Evolutionary conservation across 371 early-diverging fungal genomes (phyloP).

Genomic region (Zychaea mexicana): DNA sequence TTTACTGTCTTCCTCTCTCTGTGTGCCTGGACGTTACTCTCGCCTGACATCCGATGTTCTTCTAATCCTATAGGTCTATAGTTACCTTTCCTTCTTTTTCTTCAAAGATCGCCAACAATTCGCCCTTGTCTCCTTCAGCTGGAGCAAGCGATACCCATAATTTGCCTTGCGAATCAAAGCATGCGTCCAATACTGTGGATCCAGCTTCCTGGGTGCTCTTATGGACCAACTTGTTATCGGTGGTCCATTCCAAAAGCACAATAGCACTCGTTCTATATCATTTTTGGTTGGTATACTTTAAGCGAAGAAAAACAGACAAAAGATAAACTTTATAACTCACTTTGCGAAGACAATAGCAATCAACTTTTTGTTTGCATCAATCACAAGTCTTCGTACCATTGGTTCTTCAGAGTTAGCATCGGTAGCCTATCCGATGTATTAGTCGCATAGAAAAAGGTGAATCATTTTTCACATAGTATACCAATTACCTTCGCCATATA

Average conservation of each 20-base stretch:
- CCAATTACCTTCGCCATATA: conserved; percentile 38
- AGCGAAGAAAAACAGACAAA: background rate
- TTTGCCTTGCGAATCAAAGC: conserved; percentile 29
- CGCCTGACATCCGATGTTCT: no score
- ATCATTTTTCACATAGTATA: background rate
- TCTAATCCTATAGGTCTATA: no score
- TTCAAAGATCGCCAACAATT: conserved; percentile 19
- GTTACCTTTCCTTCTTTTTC: conserved; percentile 19
- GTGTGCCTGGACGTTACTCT: no score
- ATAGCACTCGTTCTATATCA: conserved; percentile 31
- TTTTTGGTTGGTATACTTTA: no score
- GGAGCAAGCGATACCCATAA: conserved; percentile 40
- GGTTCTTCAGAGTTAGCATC: conserved; percentile 48
- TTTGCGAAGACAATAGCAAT: conserved; percentile 45
- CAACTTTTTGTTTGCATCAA: conserved; percentile 20
- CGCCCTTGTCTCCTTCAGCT: conserved; percentile 13
- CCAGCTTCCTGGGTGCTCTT: conserved; percentile 29
- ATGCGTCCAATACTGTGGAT: conserved; percentile 30
- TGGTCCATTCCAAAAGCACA: conserved; percentile 33
- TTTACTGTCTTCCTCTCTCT: no score
- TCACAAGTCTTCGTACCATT: conserved; percentile 27
- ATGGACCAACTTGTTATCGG: conserved; percentile 22
- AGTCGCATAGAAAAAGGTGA: background rate
- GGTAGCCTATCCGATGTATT: conserved; percentile 18
- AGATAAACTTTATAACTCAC: no score